Evolutionary conservation across 345 rosid genomes (phyloP).

Genomic region (Pseudoturritis turrita): DNA sequence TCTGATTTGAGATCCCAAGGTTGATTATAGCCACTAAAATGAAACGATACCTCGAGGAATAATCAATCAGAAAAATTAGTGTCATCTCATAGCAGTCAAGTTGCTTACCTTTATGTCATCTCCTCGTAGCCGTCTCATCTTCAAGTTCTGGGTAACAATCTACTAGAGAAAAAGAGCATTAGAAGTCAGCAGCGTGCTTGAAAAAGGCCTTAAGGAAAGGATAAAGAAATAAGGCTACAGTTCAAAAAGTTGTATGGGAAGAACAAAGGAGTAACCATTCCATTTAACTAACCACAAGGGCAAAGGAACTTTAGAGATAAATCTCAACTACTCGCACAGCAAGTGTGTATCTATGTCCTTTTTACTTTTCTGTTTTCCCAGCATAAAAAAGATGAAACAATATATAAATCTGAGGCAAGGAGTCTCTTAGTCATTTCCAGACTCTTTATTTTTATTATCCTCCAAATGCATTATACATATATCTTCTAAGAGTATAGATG

Average conservation of each 20-base stretch:
- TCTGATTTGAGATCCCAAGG: neutral
- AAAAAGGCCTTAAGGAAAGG: neutral
- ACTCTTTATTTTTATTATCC: neutral
- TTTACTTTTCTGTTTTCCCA: neutral
- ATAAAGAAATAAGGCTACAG: neutral
- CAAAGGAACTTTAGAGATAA: neutral
- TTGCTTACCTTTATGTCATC: slow-evolving; percentile 76
- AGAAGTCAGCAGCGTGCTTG: slow-evolving; percentile 23
- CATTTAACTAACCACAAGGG: neutral
- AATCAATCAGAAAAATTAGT: neutral
- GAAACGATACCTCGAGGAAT: neutral
- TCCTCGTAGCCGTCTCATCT: slow-evolving; percentile 81
- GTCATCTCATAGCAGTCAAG: neutral
- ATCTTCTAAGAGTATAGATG: neutral
- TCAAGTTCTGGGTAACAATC: slow-evolving; percentile 79
- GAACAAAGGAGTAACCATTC: neutral
- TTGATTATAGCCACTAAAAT: neutral
- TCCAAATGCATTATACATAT: neutral
- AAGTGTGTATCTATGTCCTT: neutral
- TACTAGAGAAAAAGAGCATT: slow-evolving; percentile 37
- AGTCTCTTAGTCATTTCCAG: neutral
- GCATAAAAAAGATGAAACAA: neutral
- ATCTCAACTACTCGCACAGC: neutral
- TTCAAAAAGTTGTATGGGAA: neutral
- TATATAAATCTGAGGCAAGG: neutral